Base-by-base conservation (phyloP, 2,329 filamentous ascomycete species). In the Fusarium luffae region DNA sequence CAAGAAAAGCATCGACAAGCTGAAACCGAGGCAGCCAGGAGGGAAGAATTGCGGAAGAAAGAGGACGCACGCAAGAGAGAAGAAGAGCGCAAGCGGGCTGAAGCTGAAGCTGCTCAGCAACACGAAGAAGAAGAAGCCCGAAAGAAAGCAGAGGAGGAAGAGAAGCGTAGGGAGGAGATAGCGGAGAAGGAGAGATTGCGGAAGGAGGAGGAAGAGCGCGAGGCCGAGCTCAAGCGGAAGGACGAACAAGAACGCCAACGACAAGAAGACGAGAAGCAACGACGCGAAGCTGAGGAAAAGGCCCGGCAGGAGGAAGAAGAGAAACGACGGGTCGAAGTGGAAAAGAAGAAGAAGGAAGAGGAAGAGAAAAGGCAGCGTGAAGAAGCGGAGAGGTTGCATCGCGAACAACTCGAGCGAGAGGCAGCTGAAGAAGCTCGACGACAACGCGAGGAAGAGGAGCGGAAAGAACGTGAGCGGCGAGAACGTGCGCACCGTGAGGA, bases 401-500 rank as follows among this genome's bases (percentile, higher is more conserved):
- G 79, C 43, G 83, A 85, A 60, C 81, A 83, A 59, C 77, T 82
- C 12, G 82, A 84, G 64, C 80, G 81, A 28, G 83, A 85, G 68
- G 84, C 83, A 14, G 82, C 82, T 10, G 82, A 85, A 74, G 80
- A 83, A 73, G 85, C 85, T 30, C 82, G 82, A 13, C 82, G 82
- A 37, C 82, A 83, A 60, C 83, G 81, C 11, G 86, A 88, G 69
- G 85, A 86, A 63, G 83, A 86, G 61, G 84, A 86, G 64, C 83
- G 82, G 54, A 82, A 80, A 61, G 83, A 86, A 66, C 82, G 81
- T 46, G 85, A 88, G 71, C 83, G 83, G 34, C 78, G 80, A 34
- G 82, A 84, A 51, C 80, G 79, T 19, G 77, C 75, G 8, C 77
- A 82, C 46, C 79, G 82, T 54, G 82, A 85, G 63, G 83, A 84